A percentile compares a stretch with the other conserved stretches of the same genome.
Evolutionary conservation across 345 rosid genomes (phyloP).

Genomic region (Firmiana major): DNA sequence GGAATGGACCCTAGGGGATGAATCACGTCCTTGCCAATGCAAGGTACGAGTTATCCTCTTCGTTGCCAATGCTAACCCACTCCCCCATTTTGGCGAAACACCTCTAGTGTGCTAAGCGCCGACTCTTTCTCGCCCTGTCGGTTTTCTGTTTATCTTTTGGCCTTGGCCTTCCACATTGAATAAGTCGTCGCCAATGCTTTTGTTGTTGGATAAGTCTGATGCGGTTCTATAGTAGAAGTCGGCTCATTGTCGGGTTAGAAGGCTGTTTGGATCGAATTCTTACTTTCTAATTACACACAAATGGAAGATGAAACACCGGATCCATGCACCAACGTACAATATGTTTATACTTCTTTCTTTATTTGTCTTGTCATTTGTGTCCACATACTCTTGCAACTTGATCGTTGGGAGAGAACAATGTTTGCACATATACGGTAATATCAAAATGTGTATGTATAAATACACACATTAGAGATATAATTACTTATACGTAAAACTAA

Average conservation of each 20-base stretch:
- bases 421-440: slow-evolving; percentile 35
- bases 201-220: neutral
- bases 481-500: no score
- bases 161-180: neutral
- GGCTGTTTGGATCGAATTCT: neutral
- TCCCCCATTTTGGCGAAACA: neutral
- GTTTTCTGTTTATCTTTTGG: no score
- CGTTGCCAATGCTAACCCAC: neutral
- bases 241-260: neutral
- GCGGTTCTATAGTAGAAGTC: neutral
- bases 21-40: neutral
- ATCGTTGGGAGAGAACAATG: slow-evolving; percentile 46
- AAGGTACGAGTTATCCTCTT: neutral
- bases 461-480: no score
- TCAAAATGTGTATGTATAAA: slow-evolving; percentile 13
- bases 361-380: no score
- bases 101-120: neutral
- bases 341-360: neutral
- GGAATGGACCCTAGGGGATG: neutral
- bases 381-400: slow-evolving; percentile 32
- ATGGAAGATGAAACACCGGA: neutral
- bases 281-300: neutral
- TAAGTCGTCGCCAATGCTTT: neutral
- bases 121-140: neutral
- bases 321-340: neutral